These are phyloP conservation scores for Ophiobolus disseminans DNA, from an alignment of 2,329 filamentous ascomycete genomes.

Conservation along the genomic window DNA sequence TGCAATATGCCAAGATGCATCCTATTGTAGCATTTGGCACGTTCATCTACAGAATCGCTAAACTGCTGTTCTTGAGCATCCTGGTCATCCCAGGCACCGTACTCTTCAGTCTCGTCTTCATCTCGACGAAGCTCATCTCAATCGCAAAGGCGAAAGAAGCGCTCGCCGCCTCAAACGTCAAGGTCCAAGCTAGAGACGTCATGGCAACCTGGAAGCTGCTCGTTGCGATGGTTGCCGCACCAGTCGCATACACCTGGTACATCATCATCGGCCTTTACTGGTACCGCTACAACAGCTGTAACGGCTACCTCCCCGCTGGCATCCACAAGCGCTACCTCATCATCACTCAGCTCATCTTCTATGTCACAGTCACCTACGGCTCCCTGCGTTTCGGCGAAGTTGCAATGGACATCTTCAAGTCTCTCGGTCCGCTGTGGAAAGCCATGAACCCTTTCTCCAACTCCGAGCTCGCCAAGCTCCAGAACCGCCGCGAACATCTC, in stretches of 20 bases:
- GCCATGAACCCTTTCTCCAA: conserved; percentile 84
- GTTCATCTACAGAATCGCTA: conserved; percentile 79
- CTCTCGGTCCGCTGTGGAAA: conserved; percentile 82
- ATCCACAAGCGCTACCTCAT: conserved; percentile 71
- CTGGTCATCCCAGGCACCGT: conserved; percentile 85
- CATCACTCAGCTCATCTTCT: conserved; percentile 76
- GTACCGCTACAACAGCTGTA: conserved; percentile 69
- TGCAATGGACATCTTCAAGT: conserved; percentile 99
- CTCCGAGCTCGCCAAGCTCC: conserved; percentile 82
- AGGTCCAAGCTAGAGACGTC: conserved; percentile 49
- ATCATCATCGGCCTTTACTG: conserved; percentile 40
- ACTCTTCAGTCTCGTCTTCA: conserved; percentile 70
- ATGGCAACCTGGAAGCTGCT: conserved; percentile 53
- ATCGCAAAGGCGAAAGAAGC: conserved; percentile 49
- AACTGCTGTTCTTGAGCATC: conserved; percentile 77
- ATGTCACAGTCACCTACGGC: conserved; percentile 88
- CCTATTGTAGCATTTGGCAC: conserved; percentile 76
- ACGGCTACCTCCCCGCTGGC: conserved; percentile 80
- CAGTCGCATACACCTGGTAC: conserved; percentile 43
- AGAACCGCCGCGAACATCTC: conserved; percentile 73
- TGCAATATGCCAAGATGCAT: conserved; percentile 87
- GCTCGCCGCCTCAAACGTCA: conserved; percentile 50
- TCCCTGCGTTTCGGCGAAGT: conserved; percentile 94
- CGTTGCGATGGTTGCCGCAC: conserved; percentile 49
- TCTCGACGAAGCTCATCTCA: conserved; percentile 46